Evolutionary conservation across 225 moss, liverwort and hornwort genomes (phyloP).

Genomic region (Takakia lepidozioides): DNA sequence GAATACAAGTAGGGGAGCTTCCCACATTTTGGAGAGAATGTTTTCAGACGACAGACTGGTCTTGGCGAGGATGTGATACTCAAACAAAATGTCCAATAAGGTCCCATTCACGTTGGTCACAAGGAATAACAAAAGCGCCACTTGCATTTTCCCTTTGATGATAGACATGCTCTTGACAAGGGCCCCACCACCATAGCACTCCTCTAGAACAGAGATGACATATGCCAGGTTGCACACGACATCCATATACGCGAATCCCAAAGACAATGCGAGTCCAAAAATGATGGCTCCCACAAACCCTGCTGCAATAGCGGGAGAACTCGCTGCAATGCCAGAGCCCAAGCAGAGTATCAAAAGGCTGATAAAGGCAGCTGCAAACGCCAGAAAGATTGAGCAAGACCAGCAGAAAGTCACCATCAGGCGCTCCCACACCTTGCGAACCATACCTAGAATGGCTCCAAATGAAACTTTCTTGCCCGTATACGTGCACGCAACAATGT

Average conservation of each 20-base stretch:
- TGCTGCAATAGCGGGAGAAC: neutral
- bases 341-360: slow-evolving; percentile 40
- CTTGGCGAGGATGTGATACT: slow-evolving; percentile 54
- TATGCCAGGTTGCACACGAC: slow-evolving; percentile 57
- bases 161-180: slow-evolving; percentile 37
- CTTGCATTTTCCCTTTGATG: slow-evolving; percentile 42
- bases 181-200: slow-evolving; percentile 36
- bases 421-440: slow-evolving; percentile 70
- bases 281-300: slow-evolving; percentile 18
- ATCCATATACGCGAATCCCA: slow-evolving; percentile 31
- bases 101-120: slow-evolving; percentile 56
- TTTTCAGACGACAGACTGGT: slow-evolving; percentile 35
- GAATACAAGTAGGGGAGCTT: slow-evolving; percentile 74
- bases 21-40: slow-evolving; percentile 62
- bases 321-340: slow-evolving; percentile 8
- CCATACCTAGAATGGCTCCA: slow-evolving; percentile 42
- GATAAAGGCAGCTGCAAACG: slow-evolving; percentile 44
- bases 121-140: slow-evolving; percentile 48
- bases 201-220: slow-evolving; percentile 59
- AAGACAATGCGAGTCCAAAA: slow-evolving; percentile 26
- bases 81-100: slow-evolving; percentile 60
- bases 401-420: slow-evolving; percentile 70
- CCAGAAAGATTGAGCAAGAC: slow-evolving; percentile 57
- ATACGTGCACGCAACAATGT: slow-evolving; percentile 74
- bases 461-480: slow-evolving; percentile 48